Base-by-base conservation (phyloP, 257 asterid species). In the Solanum habrochaites region DNA sequence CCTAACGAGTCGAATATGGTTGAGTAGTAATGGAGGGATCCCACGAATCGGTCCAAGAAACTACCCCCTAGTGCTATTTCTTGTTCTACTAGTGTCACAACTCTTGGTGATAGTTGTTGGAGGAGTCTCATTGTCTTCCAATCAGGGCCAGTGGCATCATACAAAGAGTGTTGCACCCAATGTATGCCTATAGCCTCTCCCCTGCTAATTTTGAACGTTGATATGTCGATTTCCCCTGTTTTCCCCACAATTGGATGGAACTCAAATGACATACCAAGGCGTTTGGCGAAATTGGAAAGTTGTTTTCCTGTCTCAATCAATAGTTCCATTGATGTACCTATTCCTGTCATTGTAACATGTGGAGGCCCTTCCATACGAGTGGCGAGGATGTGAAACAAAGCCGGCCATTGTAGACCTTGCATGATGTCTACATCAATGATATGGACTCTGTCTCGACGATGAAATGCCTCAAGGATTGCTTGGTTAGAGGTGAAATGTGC, bases 331-430 rank as follows among this genome's bases (percentile, higher is more conserved):
- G 96, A 91, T 56, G 88, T 83, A 7, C 98, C 97, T 86, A 95
- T 83, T 25, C 98, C 99, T 1, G 98, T 96, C 94, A 96, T 87
- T 25, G 93, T 91, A 6, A 96, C 89, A 20, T 71, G 92, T 15
- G 98, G 98, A 3, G 98, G 95, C 3, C 99, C 99, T 87, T 94
- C 97, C 4, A 93, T 82, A 35, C 98, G 91, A 0, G 94, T 95
- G 18, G 97, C 93, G 11, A 96, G 93, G 25, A 95, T 92, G 89
- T 96, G 98, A 58, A 96, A 94, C 11, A 95, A 78, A 10, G 98
- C 96, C 0, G 98, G 98, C 99, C 99, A 96, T 85, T 95, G 99
- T 85, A 94, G 72, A 49, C 98, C 98, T 86, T 96, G 99, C 98
- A 94, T 94, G 85, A 94, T 92, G 29, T 94, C 98, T 0, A 95